These are phyloP conservation scores for Cladobotryum protrusum DNA, from an alignment of 2,329 filamentous ascomycete species.

Conservation along the genomic window DNA sequence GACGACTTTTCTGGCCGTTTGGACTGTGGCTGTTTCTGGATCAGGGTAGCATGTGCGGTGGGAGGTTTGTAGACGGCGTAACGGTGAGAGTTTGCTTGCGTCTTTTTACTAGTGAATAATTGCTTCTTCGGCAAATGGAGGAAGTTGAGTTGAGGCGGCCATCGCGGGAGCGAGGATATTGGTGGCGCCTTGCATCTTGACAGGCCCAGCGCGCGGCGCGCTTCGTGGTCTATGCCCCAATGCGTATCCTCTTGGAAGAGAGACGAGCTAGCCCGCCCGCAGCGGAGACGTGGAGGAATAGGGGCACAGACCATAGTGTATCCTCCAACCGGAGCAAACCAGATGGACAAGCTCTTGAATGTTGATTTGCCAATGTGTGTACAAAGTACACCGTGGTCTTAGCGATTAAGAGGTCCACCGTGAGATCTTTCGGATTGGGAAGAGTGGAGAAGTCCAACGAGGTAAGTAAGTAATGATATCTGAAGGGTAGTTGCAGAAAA, in stretches of 20 bases:
- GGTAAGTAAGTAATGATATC: too few species aligned
- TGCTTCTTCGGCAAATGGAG: slow-evolving; percentile 3
- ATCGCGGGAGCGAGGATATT: slow-evolving; percentile 9
- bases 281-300: slow-evolving; percentile 7
- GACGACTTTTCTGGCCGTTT: neutral
- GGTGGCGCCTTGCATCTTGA: slow-evolving; percentile 9
- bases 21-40: slow-evolving; percentile 4
- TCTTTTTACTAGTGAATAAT: neutral
- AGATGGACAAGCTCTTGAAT: slow-evolving; percentile 3
- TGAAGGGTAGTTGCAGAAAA: too few species aligned
- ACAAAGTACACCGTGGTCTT: too few species aligned
- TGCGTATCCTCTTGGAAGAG: neutral
- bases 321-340: slow-evolving; percentile 2
- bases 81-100: slow-evolving; percentile 3
- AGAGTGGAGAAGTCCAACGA: too few species aligned
- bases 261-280: slow-evolving; percentile 9
- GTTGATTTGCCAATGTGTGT: neutral
- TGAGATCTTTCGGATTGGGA: too few species aligned
- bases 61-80: neutral
- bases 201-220: slow-evolving; percentile 7
- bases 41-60: slow-evolving; percentile 5
- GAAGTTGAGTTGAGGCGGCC: slow-evolving; percentile 3
- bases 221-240: slow-evolving; percentile 7
- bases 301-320: slow-evolving; percentile 7
- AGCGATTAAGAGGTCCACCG: too few species aligned